Conservation (phyloP, 345 rosid species). For the Bretschneidera sinensis region DNA sequence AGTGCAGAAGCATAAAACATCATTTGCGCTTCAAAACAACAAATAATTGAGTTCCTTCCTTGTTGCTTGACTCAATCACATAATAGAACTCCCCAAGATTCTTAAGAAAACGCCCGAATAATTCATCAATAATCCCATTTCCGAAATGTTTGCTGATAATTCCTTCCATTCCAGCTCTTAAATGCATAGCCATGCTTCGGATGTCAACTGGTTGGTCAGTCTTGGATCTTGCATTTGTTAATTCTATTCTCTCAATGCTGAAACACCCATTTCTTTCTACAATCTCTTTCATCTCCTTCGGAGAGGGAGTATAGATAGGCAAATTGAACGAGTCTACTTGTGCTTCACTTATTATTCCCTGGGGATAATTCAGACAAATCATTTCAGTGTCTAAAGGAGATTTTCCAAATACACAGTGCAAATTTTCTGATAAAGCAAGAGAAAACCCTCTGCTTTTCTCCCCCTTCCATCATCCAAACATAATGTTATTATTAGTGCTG, state of each 20-base stretch:
- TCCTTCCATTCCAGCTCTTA: conserved; percentile 51
- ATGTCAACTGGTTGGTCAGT: conserved; percentile 22
- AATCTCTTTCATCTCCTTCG: conserved; percentile 29
- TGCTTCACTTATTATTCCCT: conserved; percentile 45
- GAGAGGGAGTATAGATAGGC: conserved; percentile 35
- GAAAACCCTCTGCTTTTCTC: too few relatives aligned
- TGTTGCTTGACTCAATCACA: conserved; percentile 26
- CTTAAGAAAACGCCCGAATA: conserved; percentile 32
- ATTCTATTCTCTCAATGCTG: conserved; percentile 34
- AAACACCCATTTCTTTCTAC: conserved; percentile 37
- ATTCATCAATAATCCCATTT: conserved; percentile 22
- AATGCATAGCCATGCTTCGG: conserved; percentile 30
- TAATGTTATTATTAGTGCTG: too few relatives aligned
- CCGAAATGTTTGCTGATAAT: conserved; percentile 40
- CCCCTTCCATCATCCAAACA: too few relatives aligned
- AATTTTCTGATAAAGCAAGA: too few relatives aligned
- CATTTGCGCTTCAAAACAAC: conserved; percentile 21
- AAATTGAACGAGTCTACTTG: conserved; percentile 45
- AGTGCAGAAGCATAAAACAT: neutral
- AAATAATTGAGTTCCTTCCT: conserved; percentile 31
- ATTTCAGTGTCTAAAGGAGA: too few relatives aligned
- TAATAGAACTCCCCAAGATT: conserved; percentile 29
- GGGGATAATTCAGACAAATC: conserved; percentile 9
- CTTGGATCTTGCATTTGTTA: conserved; percentile 30
- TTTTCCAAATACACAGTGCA: too few relatives aligned